Percentiles rank a stretch among this genome's conserved stretches.
These are phyloP conservation scores for Apiotrichum sp. DNA, from an alignment of 1,284 basidiomycete species.

Conservation along the genomic window DNA sequence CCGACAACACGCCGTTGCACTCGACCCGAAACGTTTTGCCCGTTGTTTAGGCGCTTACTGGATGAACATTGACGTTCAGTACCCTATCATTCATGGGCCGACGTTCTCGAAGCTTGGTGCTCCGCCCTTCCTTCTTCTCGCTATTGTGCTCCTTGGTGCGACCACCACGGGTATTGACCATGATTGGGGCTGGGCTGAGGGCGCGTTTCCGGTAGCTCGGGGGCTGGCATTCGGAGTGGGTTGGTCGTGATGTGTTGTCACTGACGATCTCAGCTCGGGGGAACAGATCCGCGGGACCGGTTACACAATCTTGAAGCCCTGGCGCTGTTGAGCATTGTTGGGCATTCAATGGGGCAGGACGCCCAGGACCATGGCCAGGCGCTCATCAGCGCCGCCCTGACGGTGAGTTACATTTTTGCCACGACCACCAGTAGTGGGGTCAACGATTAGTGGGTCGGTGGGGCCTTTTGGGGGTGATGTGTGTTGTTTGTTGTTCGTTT, in stretches of 20 bases:
- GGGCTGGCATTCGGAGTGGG: slow-evolving; percentile 1
- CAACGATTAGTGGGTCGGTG: too few species aligned
- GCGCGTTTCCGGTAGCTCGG: neutral
- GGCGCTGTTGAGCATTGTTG: neutral
- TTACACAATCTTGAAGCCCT: neutral
- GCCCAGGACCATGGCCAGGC: slow-evolving; percentile 8
- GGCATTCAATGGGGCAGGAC: neutral
- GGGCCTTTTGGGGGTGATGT: too few species aligned
- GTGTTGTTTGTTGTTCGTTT: too few species aligned
- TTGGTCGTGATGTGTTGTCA: neutral
- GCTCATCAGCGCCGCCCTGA: slow-evolving; percentile 5
- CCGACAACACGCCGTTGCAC: neutral
- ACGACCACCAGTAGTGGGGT: too few species aligned
- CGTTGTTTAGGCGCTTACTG: slow-evolving; percentile 1
- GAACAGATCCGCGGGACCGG: neutral
- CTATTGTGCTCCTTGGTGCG: slow-evolving; percentile 1
- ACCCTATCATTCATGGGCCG: slow-evolving; percentile 5
- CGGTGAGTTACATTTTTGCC: too few species aligned
- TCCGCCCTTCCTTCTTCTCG: neutral
- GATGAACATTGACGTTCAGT: neutral
- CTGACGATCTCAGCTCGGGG: neutral
- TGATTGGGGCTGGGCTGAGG: neutral
- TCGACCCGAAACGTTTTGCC: neutral
- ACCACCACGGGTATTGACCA: slow-evolving; percentile 1
- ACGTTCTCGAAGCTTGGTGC: neutral